phyloP scores from a whole-genome alignment of 73 alveolate species.

The Paramecium sonneborni region DNA sequence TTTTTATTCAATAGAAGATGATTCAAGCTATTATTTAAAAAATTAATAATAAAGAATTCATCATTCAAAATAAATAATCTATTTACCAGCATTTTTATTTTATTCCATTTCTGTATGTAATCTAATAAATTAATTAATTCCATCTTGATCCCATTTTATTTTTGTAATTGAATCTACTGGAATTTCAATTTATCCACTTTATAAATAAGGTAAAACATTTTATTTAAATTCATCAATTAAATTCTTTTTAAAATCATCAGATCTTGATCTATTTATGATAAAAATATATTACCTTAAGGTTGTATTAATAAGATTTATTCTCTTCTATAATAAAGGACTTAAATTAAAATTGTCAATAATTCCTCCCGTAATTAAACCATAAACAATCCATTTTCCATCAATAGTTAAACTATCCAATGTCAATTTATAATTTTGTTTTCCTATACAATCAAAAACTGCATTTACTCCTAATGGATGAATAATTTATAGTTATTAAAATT shows the following conservation, averaged over 20 bases:
- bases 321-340: slow-evolving; percentile 64
- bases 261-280: slow-evolving; percentile 18
- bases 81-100: slow-evolving; percentile 68
- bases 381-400: slow-evolving; percentile 82
- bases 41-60: no score
- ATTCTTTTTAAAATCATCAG: slow-evolving; percentile 67
- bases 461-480: slow-evolving; percentile 74
- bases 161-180: slow-evolving; percentile 60
- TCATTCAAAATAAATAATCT: no score
- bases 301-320: slow-evolving; percentile 64
- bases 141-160: slow-evolving; percentile 63
- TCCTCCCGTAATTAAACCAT: slow-evolving; percentile 79
- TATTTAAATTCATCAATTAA: slow-evolving; percentile 51
- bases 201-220: slow-evolving; percentile 58
- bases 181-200: slow-evolving; percentile 61
- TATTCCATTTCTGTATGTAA: slow-evolving; percentile 69
- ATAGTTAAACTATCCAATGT: background rate
- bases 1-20: no score
- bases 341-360: slow-evolving; percentile 57
- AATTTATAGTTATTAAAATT: slow-evolving; percentile 48
- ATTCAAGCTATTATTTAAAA: no score
- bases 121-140: background rate
- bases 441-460: slow-evolving; percentile 74
- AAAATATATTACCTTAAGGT: slow-evolving; percentile 60
- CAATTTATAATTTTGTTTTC: slow-evolving; percentile 62